Evolutionary conservation across 768 basidiomycete species (phyloP), one percentile per base, ranked within the genome.

Genomic region (Hericium rajendrae): DNA sequence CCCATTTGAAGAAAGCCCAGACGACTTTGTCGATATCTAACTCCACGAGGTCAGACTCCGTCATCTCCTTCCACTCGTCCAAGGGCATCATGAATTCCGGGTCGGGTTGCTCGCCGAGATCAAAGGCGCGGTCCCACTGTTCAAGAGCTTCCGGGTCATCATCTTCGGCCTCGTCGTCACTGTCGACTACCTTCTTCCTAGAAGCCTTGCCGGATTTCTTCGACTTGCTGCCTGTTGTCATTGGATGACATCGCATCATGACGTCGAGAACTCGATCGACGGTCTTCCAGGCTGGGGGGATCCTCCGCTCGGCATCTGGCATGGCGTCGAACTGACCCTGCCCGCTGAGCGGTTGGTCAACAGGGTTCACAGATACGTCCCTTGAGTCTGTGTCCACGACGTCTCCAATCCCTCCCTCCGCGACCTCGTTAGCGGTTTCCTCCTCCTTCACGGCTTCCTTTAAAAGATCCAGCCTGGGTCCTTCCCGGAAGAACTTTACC

Each of bases 1-100:
- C 77, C 95, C 95, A 98, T 69, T 98, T 99, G 62, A 92, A 76
- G 68, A 94, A 94, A 12, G 80, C 82, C 86, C 89, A 93, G 18
- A 83, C 76, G 38, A 95, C 82, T 52, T 79, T 70, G 40, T 80
- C 73, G 28, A 84, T 78, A 63, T 87, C 76, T 4, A 80, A 71
- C 32, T 70, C 65, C 10, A 67, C 66, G 6, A 91, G 70, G 3
- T 66, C 65, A n/a, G 68, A 54, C 38, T 74, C 69, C 54, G 70
- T 74, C 18, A 74, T 66, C 40, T 64, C 57, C 68, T 86, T 79
- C 80, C 84, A 90, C 22, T 84, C 78, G 15, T 83, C 79, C 18
- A 87, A 68, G 2, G 81, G 81, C 57, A 87, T 79, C 49, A 82
- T 74, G 32, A 81, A 67, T 24, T 74, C 69, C 3, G 71, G 67